Conservation (phyloP, 2,329 filamentous ascomycete species). For the Fusarium mangiferae region DNA sequence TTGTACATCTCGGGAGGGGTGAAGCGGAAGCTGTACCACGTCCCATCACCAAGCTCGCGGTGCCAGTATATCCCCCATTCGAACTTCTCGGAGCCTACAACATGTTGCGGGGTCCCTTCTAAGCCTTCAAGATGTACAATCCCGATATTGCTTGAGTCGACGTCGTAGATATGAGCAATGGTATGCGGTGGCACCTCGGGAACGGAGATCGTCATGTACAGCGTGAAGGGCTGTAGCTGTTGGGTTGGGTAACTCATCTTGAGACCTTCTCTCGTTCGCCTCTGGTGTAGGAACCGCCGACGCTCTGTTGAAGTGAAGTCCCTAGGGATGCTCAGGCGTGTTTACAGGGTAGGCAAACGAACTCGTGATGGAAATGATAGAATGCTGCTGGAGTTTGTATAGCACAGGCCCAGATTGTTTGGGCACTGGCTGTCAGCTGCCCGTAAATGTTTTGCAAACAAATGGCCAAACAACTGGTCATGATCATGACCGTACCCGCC, state of each 20-base stretch:
- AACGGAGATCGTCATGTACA: slow-evolving; percentile 43
- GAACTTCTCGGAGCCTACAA: slow-evolving; percentile 45
- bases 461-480: not conserved
- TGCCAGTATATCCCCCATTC: slow-evolving; percentile 53
- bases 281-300: not conserved
- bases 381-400: not conserved
- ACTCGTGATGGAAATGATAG: not conserved
- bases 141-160: slow-evolving; percentile 12
- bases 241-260: slow-evolving; percentile 33
- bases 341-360: not conserved
- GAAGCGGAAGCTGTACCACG: slow-evolving; percentile 41
- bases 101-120: slow-evolving; percentile 32
- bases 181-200: slow-evolving; percentile 16
- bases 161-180: slow-evolving; percentile 18
- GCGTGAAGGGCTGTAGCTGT: slow-evolving; percentile 35
- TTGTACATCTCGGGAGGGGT: not conserved
- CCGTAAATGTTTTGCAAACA: not conserved
- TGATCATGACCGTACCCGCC: not conserved
- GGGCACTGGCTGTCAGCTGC: slow-evolving; percentile 1
- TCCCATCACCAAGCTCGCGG: slow-evolving; percentile 39
- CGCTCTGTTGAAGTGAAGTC: not conserved
- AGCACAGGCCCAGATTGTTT: not conserved
- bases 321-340: not conserved
- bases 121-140: slow-evolving; percentile 22
- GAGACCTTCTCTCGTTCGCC: not conserved